Evolutionary conservation across 2,329 filamentous ascomycete genomes (phyloP).

Genomic region (Falciphora oryzae): DNA sequence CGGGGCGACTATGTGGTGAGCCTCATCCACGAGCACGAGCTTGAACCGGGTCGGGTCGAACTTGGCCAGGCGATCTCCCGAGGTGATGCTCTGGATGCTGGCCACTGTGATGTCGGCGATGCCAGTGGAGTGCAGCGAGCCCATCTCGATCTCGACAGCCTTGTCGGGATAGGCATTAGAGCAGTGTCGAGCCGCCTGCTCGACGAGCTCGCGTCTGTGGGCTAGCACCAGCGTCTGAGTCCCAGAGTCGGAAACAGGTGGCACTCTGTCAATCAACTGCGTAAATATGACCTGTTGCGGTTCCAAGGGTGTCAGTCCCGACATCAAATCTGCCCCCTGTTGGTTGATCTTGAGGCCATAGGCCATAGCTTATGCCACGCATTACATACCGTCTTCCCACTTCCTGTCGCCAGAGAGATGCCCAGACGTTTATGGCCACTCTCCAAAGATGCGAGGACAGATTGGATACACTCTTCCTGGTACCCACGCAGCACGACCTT

Average conservation of each 20-base stretch:
- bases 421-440: conserved; percentile 74
- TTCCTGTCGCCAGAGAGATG: conserved; percentile 80
- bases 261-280: conserved; percentile 77
- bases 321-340: neutral
- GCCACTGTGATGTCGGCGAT: conserved; percentile 88
- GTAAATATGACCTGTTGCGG: conserved; percentile 84
- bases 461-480: conserved; percentile 86
- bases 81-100: conserved; percentile 79
- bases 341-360: conserved; percentile 2
- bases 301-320: conserved; percentile 5
- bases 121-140: conserved; percentile 67
- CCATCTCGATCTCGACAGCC: conserved; percentile 89
- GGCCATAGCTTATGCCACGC: conserved; percentile 29
- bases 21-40: conserved; percentile 89
- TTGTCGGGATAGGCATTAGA: conserved; percentile 72
- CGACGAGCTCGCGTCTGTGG: conserved; percentile 86
- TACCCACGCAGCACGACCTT: conserved; percentile 67
- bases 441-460: conserved; percentile 64
- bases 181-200: conserved; percentile 88
- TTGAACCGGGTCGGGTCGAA: conserved; percentile 80
- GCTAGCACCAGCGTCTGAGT: conserved; percentile 85
- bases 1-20: conserved; percentile 87
- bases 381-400: conserved; percentile 66
- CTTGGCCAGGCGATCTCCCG: conserved; percentile 69
- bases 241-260: conserved; percentile 47